These are phyloP conservation scores for Pelargonium fulgidum DNA, from an alignment of 441 rosid genomes.

Conservation along the genomic window DNA sequence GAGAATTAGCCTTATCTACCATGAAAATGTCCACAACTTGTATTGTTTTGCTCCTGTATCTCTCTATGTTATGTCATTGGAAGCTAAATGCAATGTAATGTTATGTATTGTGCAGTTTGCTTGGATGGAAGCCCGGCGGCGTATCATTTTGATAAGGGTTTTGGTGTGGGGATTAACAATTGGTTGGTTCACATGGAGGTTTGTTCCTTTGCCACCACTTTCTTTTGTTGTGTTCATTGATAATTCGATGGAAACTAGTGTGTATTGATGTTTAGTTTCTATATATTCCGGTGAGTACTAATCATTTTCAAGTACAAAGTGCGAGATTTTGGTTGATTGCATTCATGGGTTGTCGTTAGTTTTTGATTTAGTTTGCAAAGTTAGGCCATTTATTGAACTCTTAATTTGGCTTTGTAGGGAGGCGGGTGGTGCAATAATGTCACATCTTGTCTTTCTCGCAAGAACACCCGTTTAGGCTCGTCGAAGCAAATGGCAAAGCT, in stretches of 20 bases:
- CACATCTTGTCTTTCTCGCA: constrained; percentile 43
- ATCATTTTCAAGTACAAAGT: neutral
- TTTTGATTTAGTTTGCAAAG: neutral
- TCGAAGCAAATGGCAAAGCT: constrained; percentile 48
- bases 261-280: neutral
- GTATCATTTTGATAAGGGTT: constrained; percentile 51
- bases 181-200: constrained; percentile 74
- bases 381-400: neutral
- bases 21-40: neutral
- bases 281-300: neutral
- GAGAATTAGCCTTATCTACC: constrained; percentile 12
- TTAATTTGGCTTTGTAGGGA: constrained; percentile 35
- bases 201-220: constrained; percentile 15
- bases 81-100: neutral
- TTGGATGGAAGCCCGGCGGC: constrained; percentile 70
- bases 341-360: neutral
- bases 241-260: neutral
- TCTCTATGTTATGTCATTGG: neutral
- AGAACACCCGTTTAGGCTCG: constrained; percentile 54
- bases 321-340: neutral
- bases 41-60: neutral
- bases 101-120: constrained; percentile 39
- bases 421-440: constrained; percentile 73
- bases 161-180: constrained; percentile 49
- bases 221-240: neutral